Evolutionary conservation across 1,284 basidiomycete genomes (phyloP).

Genomic region (Heterobasidion occidentale): DNA sequence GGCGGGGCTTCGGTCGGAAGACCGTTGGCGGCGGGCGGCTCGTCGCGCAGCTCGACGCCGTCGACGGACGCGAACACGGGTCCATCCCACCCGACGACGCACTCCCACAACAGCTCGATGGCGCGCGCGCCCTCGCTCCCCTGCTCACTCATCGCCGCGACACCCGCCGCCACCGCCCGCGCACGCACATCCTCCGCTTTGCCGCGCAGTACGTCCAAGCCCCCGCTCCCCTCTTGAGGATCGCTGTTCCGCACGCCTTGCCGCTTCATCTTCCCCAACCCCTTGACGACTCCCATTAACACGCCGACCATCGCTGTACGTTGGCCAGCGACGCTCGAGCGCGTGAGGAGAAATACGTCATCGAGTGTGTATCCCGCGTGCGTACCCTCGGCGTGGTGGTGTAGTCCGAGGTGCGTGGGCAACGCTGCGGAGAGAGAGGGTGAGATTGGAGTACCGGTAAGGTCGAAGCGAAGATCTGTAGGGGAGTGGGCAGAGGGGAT

Average conservation of each 20-base stretch:
- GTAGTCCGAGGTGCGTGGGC: constrained; percentile 80
- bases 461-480: constrained; percentile 56
- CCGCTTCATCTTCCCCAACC: constrained; percentile 23
- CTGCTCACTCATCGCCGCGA: constrained; percentile 57
- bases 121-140: constrained; percentile 61
- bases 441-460: constrained; percentile 62
- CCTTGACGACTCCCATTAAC: constrained; percentile 50
- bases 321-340: constrained; percentile 82
- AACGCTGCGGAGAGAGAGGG: constrained; percentile 40
- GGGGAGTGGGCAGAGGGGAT: neutral
- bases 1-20: neutral
- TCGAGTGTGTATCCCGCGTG: constrained; percentile 85
- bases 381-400: constrained; percentile 80
- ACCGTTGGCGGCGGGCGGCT: constrained; percentile 7
- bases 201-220: constrained; percentile 34
- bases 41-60: constrained; percentile 39
- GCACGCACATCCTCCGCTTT: constrained; percentile 41
- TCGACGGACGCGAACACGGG: constrained; percentile 27
- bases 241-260: constrained; percentile 10
- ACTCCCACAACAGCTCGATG: constrained; percentile 65
- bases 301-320: constrained; percentile 77
- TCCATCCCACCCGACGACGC: constrained; percentile 54
- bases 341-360: constrained; percentile 77
- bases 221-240: constrained; percentile 1
- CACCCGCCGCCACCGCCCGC: constrained; percentile 56